Conservation (phyloP, 352 stramenopile species). For the Globisporangium barbulae region DNA sequence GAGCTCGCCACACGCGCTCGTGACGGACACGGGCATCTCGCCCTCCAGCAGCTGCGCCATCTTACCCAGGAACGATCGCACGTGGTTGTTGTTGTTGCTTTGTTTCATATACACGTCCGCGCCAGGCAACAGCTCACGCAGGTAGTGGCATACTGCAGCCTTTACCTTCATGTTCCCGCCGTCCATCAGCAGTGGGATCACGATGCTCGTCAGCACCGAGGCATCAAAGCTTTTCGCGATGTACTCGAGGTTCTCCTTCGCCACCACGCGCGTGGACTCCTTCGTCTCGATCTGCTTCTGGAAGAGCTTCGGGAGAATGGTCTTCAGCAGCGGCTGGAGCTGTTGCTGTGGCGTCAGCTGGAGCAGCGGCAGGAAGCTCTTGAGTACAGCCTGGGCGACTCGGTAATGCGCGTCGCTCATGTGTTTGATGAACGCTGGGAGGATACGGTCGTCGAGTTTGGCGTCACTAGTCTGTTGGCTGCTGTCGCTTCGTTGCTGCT, state of each 20-base stretch:
- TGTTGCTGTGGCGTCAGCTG: slow-evolving; percentile 35
- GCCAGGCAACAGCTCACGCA: slow-evolving; percentile 50
- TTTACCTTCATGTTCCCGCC: slow-evolving; percentile 83
- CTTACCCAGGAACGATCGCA: slow-evolving; percentile 68
- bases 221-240: slow-evolving; percentile 48
- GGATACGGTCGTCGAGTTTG: slow-evolving; percentile 59
- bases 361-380: slow-evolving; percentile 50
- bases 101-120: slow-evolving; percentile 60
- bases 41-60: slow-evolving; percentile 61
- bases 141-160: slow-evolving; percentile 57
- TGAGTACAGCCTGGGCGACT: slow-evolving; percentile 65
- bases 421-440: slow-evolving; percentile 55
- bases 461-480: slow-evolving; percentile 14
- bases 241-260: slow-evolving; percentile 63
- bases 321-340: slow-evolving; percentile 50
- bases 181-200: slow-evolving; percentile 64
- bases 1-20: slow-evolving; percentile 54
- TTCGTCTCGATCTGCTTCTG: slow-evolving; percentile 80
- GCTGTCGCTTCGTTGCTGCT: slow-evolving; percentile 8
- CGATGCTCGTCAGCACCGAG: slow-evolving; percentile 34
- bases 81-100: slow-evolving; percentile 56
- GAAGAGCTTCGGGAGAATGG: slow-evolving; percentile 60
- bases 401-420: slow-evolving; percentile 73
- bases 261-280: slow-evolving; percentile 43
- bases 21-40: slow-evolving; percentile 58